These are phyloP conservation scores for Venturia oleaginea DNA, from an alignment of 2,329 filamentous ascomycete genomes.

Conservation along the genomic window DNA sequence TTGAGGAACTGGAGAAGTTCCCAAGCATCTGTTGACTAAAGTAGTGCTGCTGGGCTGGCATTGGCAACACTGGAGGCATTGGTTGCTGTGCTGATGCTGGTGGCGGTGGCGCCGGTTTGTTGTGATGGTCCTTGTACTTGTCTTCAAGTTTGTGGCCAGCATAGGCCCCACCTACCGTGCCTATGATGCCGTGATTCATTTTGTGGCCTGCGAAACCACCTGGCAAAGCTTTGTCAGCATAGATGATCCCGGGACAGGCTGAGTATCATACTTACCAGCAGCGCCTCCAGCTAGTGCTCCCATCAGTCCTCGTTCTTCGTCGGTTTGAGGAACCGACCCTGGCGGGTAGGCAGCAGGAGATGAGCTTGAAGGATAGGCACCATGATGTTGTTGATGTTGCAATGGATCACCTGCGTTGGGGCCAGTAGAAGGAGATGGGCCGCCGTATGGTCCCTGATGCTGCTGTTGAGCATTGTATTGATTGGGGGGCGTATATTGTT, in stretches of 20 bases:
- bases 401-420: neutral
- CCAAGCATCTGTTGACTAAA: neutral
- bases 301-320: slow-evolving; percentile 13
- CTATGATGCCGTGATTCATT: slow-evolving; percentile 12
- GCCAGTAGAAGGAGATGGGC: neutral
- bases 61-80: neutral
- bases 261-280: slow-evolving; percentile 1
- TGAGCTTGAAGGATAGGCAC: neutral
- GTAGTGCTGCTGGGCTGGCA: neutral
- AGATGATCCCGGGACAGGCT: neutral
- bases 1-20: slow-evolving; percentile 10
- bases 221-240: neutral
- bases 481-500: neutral
- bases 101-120: neutral
- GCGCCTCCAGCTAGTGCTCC: slow-evolving; percentile 12
- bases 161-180: slow-evolving; percentile 11
- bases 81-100: neutral
- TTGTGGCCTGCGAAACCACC: slow-evolving; percentile 11
- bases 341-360: neutral
- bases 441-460: neutral
- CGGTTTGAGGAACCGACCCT: neutral
- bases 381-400: neutral
- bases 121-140: slow-evolving; percentile 11
- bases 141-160: slow-evolving; percentile 13
- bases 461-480: slow-evolving; percentile 5